Evolutionary conservation across 2,329 filamentous ascomycete genomes (phyloP), one percentile per base, ranked within the genome.

Genomic region (Pseudogymnoascus sp.): DNA sequence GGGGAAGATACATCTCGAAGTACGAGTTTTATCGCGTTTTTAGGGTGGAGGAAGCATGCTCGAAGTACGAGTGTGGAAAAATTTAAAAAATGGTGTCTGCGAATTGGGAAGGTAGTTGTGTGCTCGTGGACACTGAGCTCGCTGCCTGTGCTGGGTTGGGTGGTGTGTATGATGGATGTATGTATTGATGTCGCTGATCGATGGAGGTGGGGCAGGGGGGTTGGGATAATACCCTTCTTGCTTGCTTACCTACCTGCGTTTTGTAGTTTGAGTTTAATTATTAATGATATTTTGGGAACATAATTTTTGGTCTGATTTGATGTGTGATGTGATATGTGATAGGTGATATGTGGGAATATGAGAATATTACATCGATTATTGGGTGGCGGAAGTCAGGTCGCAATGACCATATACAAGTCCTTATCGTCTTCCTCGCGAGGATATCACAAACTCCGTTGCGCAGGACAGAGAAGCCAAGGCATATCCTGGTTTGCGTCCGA

Each of bases 31-130:
- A 16, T 53, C 40, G 7, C 8, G n/a, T 5, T 16, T 23, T 44
- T 42, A 50, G 14, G 47, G 47, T 2, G 47, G 47, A 18, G 14
- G 47, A 53, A n/a, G 47, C 47, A 53, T 18, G 47, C 47, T 53
- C 25, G 47, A 53, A 53, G 47, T 53, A 53, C 47, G 47, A 53
- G 47, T 53, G 47, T 53, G 47, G 44, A 31, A 53, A 53, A 53
- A 25, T 38, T 44, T 18, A 10, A 42, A 47, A 53, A 53, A 31
- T 53, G 47, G 47, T 31, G 47, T 11, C 31, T 44, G n/a, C 2
- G n/a, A 40, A n/a, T 40, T 14, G 3, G 18, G n/a, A 47, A 28
- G 47, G 47, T 28, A 53, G 47, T 53, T 12, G 47, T 53, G 47
- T 53, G 47, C 47, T 53, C 47, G 47, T 53, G 47, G 12, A 7